A percentile compares a stretch with the other conserved stretches of the same genome.
Conservation (phyloP, 306 rosid species). For the Casuarina glauca region DNA sequence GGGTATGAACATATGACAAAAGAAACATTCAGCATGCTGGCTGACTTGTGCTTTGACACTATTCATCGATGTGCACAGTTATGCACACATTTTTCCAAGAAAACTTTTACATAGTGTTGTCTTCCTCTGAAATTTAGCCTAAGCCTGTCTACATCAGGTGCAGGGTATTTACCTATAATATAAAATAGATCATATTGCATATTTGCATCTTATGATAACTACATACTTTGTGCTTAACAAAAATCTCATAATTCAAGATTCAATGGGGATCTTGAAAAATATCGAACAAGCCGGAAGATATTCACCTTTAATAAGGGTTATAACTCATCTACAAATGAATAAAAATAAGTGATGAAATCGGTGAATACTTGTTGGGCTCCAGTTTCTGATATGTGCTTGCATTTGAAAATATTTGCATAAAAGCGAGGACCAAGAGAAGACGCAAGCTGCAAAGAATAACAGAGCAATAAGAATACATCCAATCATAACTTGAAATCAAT, state of each 20-base stretch:
- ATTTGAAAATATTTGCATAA: conserved; percentile 88
- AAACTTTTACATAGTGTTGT: neutral
- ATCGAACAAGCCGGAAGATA: conserved; percentile 13
- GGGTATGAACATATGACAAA: neutral
- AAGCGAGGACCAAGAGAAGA: conserved; percentile 98
- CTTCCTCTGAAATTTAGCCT: neutral
- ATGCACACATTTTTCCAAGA: neutral
- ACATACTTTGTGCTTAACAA: neutral
- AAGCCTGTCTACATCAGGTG: neutral
- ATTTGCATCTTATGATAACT: neutral
- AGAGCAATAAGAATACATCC: conserved; percentile 23
- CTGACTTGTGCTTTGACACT: neutral
- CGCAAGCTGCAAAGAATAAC: conserved; percentile 71
- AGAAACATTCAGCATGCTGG: neutral
- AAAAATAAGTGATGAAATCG: conserved; percentile 11
- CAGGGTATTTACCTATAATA: neutral
- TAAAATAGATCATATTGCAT: neutral
- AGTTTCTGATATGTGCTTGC: conserved; percentile 99
- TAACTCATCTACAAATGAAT: conserved; percentile 14
- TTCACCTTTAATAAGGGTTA: neutral
- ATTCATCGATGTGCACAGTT: neutral
- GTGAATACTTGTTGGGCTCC: conserved; percentile 92
- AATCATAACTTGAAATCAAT: conserved; percentile 6
- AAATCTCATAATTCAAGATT: conserved; percentile 13
- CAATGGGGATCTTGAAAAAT: neutral